These are phyloP conservation scores for Discostella stelligeroides DNA, from an alignment of 108 stramenopile genomes.

Conservation along the genomic window DNA sequence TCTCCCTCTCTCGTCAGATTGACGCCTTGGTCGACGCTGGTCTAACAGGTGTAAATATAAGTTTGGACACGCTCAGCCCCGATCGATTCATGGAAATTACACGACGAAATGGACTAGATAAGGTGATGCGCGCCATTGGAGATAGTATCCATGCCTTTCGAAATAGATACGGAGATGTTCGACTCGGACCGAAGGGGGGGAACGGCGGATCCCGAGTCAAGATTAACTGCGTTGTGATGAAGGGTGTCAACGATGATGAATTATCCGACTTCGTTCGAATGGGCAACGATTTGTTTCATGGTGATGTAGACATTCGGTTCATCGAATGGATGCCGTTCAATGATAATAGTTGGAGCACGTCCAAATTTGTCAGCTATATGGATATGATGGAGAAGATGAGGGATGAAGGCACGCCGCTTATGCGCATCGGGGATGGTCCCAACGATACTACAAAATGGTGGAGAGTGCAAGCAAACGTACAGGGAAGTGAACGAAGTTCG, in stretches of 20 bases:
- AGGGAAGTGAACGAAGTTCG: conserved; percentile 16
- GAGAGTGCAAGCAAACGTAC: conserved; percentile 42
- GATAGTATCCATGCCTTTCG: conserved; percentile 47
- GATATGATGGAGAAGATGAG: conserved; percentile 74
- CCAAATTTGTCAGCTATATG: conserved; percentile 81
- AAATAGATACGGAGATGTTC: conserved; percentile 39
- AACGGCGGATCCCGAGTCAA: conserved; percentile 69
- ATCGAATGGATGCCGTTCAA: conserved; percentile 99
- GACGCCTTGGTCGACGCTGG: conserved; percentile 84
- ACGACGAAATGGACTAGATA: conserved; percentile 76
- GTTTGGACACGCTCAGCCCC: conserved; percentile 88
- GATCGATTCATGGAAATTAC: conserved; percentile 89
- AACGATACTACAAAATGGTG: conserved; percentile 99
- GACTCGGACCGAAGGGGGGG: conserved; percentile 28
- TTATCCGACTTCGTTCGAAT: conserved; percentile 82
- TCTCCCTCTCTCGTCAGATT: conserved; percentile 77
- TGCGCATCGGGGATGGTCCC: conserved; percentile 72
- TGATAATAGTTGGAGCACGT: conserved; percentile 90
- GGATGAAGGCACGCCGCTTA: conserved; percentile 5
- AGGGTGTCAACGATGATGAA: conserved; percentile 91
- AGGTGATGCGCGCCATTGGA: conserved; percentile 74
- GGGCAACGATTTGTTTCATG: conserved; percentile 56
- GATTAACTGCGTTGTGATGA: conserved; percentile 97
- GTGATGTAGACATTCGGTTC: conserved; percentile 90
- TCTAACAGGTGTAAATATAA: conserved; percentile 92